Percentiles rank a stretch among this genome's conserved stretches.
These are phyloP conservation scores for Aureobasidium sp. DNA, from an alignment of 2,329 filamentous ascomycete species.

Conservation along the genomic window DNA sequence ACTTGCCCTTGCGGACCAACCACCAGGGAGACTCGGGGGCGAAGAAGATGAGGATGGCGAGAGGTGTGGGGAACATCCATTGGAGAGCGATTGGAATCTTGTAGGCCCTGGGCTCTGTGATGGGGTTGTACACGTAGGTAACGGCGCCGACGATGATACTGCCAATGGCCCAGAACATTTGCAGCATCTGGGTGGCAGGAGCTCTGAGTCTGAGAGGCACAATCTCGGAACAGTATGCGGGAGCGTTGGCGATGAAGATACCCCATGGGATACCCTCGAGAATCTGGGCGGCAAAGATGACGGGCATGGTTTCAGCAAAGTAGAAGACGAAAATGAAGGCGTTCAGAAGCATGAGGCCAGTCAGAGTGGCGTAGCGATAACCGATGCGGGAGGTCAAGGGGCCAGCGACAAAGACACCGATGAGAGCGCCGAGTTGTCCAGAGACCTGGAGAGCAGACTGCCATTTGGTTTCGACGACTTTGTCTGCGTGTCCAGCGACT, in stretches of 20 bases:
- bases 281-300: slow-evolving; percentile 46
- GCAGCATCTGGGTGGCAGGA: slow-evolving; percentile 52
- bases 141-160: slow-evolving; percentile 51
- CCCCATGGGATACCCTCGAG: slow-evolving; percentile 57
- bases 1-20: slow-evolving; percentile 42
- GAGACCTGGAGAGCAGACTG: slow-evolving; percentile 48
- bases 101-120: slow-evolving; percentile 23
- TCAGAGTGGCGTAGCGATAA: slow-evolving; percentile 52
- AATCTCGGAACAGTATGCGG: slow-evolving; percentile 54
- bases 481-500: slow-evolving; percentile 14
- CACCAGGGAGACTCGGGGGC: slow-evolving; percentile 47
- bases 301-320: slow-evolving; percentile 40
- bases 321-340: slow-evolving; percentile 52
- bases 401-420: slow-evolving; percentile 51
- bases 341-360: slow-evolving; percentile 48
- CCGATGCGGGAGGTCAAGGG: slow-evolving; percentile 51
- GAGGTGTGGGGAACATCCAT: slow-evolving; percentile 51
- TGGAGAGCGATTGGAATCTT: slow-evolving; percentile 48
- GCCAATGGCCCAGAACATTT: slow-evolving; percentile 59
- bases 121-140: slow-evolving; percentile 34
- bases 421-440: slow-evolving; percentile 50
- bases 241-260: slow-evolving; percentile 56
- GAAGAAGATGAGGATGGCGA: slow-evolving; percentile 43
- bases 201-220: slow-evolving; percentile 50
- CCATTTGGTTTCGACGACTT: slow-evolving; percentile 45